phyloP scores from a whole-genome alignment of 805 yeast genomes.

The Lipomyces mesembrius region DNA sequence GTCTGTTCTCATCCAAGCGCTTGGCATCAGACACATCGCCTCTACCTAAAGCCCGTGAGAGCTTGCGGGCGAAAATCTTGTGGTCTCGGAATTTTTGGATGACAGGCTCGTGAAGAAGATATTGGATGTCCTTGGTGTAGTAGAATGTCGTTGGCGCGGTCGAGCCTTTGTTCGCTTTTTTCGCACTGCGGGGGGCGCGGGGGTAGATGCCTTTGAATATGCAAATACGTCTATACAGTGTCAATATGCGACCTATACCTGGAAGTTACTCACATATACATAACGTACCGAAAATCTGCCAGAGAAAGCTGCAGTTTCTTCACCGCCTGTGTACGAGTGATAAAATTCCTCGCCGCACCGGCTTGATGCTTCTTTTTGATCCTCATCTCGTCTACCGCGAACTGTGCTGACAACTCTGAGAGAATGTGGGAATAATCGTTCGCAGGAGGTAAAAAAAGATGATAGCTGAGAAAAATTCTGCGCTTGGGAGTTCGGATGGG shows the following conservation, averaged over 20 bases:
- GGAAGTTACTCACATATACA: neutral
- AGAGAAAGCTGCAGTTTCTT: constrained; percentile 87
- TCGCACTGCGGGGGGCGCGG: constrained; percentile 92
- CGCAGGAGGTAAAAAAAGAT: neutral
- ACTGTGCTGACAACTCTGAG: neutral
- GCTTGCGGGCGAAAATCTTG: constrained; percentile 89
- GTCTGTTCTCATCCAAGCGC: constrained; percentile 77
- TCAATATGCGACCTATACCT: neutral
- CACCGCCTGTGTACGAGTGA: constrained; percentile 94
- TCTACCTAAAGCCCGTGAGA: constrained; percentile 85
- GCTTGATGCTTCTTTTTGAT: constrained; percentile 80
- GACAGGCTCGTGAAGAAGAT: constrained; percentile 92
- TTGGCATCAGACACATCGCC: constrained; percentile 91
- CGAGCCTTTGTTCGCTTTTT: constrained; percentile 97
- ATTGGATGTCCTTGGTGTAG: constrained; percentile 91
- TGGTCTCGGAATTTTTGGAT: constrained; percentile 91
- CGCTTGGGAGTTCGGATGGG: neutral
- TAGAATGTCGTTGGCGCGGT: constrained; percentile 95
- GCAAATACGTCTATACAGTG: constrained; percentile 71
- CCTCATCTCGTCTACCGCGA: constrained; percentile 44
- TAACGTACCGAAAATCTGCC: constrained; percentile 72
- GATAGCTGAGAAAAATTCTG: neutral
- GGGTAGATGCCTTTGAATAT: constrained; percentile 98
- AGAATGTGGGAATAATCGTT: neutral
- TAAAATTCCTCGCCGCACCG: constrained; percentile 90